Base-by-base conservation (phyloP, 2,329 filamentous ascomycete genomes). In the Epichloe bromicola region DNA sequence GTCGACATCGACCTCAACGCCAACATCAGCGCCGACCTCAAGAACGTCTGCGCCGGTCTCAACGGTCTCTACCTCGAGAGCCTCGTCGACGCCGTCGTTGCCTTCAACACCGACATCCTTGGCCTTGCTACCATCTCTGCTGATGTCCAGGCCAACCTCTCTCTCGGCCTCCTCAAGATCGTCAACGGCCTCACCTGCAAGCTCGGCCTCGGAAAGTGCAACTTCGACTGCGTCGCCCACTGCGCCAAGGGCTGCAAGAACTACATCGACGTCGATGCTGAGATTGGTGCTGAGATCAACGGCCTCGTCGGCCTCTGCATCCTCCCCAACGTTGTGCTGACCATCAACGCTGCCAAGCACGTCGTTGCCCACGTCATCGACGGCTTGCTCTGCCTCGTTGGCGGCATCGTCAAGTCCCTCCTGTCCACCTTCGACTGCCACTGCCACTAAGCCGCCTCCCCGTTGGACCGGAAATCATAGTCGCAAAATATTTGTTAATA, bases 191-290 rank as follows among this genome's bases (percentile, higher is more conserved):
- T 61, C 14, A 56, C 60, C 42, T 68, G 65, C 61, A 52, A 56
- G 41, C 55, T 67, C 37, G 65, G 65, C 36, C 50, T 65, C 38
- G 59, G 60, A 38, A 55, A 57, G 42, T 68, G 66, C 60, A 57
- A 61, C 54, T 62, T 61, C 51, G 66, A 69, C 62, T 69, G 66
- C 56, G 65, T 69, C 48, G 65, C 64, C 26, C 66, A 64, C 59
- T 65, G 62, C 59, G 57, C 61, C 58, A 60, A 64, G 59, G 66
- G 66, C 56, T 69, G 66, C 60, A 59, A 60, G 56, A 69, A 69
- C 65, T 63, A 63, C 61, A 58, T 68, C 40, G 64, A 68, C 50
- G 58, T 67, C 30, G 53, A 51, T 10, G 55, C 56, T 5, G 49
- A 51, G 36, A 26, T 59, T 26, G 59, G 57, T 20, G 61, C 57